phyloP scores from a whole-genome alignment of 179 eudicot species.

The Heliamphora pulchella region DNA sequence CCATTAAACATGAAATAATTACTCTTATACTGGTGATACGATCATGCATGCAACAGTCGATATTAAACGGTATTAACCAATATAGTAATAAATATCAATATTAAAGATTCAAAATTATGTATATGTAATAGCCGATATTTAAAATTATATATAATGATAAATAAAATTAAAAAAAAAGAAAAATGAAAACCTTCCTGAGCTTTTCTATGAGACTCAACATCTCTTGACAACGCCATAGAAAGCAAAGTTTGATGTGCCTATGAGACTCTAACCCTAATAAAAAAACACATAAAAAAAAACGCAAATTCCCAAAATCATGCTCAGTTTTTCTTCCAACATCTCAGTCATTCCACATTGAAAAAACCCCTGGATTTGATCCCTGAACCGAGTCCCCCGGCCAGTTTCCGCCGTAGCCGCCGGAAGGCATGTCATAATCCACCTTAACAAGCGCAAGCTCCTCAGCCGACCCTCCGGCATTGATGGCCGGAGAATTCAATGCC shows the following conservation, averaged over 20 bases:
- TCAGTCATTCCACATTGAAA: constrained; percentile 56
- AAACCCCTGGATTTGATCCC: constrained; percentile 37
- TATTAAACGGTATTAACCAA: too few species aligned
- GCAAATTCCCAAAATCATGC: neutral
- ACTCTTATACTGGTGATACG: too few species aligned
- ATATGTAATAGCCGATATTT: too few species aligned
- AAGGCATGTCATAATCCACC: constrained; percentile 48
- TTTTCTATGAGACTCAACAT: neutral
- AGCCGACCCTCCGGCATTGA: constrained; percentile 20
- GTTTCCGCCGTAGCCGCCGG: constrained; percentile 28
- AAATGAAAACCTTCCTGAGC: neutral
- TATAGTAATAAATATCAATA: too few species aligned
- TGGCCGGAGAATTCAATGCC: constrained; percentile 24
- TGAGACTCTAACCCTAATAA: neutral
- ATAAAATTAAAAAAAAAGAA: too few species aligned
- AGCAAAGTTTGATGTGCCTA: neutral
- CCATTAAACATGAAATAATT: too few species aligned
- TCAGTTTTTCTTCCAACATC: neutral
- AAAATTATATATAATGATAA: too few species aligned
- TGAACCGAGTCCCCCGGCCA: constrained; percentile 54
- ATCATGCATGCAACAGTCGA: too few species aligned
- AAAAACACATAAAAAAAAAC: neutral
- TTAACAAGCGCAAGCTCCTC: constrained; percentile 44
- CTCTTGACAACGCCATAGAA: neutral
- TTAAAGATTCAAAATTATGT: too few species aligned